A percentile compares a stretch with the other conserved stretches of the same genome.
These are phyloP conservation scores for Fusarium bactridioides DNA, from an alignment of 2,329 filamentous ascomycete species.

Conservation along the genomic window DNA sequence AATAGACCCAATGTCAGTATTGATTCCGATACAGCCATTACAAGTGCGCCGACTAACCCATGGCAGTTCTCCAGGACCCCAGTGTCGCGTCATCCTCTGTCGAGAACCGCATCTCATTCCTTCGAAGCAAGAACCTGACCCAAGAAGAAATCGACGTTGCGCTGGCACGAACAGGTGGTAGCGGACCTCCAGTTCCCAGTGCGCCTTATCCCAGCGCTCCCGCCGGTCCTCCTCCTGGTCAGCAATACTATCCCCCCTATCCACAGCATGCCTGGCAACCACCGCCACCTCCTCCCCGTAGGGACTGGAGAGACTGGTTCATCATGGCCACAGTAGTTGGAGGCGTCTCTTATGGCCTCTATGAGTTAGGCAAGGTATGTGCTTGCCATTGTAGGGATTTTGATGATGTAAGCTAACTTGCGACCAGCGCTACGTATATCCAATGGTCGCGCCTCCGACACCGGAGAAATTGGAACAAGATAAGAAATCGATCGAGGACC, in stretches of 20 bases:
- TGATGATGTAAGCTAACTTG: conserved; percentile 17
- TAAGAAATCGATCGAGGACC: conserved; percentile 89
- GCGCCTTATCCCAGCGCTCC: conserved; percentile 55
- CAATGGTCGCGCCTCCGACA: conserved; percentile 90
- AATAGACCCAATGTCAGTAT: conserved; percentile 54
- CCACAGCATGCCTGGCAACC: conserved; percentile 66
- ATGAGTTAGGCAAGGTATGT: conserved; percentile 81
- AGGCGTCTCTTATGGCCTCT: conserved; percentile 88
- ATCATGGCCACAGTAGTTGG: conserved; percentile 98
- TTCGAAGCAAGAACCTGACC: conserved; percentile 96
- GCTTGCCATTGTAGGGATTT: background rate
- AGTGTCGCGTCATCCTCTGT: conserved; percentile 88
- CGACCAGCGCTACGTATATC: conserved; percentile 82
- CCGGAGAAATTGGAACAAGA: conserved; percentile 93
- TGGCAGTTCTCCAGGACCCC: conserved; percentile 87
- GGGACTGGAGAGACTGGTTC: conserved; percentile 99
- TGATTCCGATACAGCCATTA: background rate
- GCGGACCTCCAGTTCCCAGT: conserved; percentile 53
- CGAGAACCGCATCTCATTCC: conserved; percentile 90
- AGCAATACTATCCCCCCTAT: conserved; percentile 58
- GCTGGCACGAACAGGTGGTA: conserved; percentile 76
- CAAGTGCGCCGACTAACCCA: conserved; percentile 29
- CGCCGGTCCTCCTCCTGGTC: conserved; percentile 53
- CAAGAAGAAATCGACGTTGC: conserved; percentile 93
- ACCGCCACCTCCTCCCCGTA: conserved; percentile 69